Base-by-base conservation (phyloP, 1,284 basidiomycete species). In the Leccinum holopus region DNA sequence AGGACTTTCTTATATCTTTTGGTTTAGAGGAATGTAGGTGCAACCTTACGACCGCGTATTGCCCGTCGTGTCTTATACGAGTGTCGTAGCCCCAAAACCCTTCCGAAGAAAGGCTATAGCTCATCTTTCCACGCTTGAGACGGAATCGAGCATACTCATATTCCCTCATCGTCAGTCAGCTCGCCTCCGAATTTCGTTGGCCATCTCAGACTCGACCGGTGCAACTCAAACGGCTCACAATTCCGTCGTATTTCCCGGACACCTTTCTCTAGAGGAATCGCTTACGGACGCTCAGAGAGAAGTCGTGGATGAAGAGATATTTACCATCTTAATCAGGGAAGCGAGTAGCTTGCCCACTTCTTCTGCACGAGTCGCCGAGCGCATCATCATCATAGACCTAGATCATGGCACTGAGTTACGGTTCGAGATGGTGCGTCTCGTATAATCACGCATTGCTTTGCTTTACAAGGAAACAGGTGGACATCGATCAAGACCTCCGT, bases 221-320 rank as follows among this genome's bases (percentile, higher is more conserved):
- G 66, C 68, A 52, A 68, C 69, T 8, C 61, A 58, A 4, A 71
- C 68, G 3, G 78, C 80, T 3, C 75, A 77, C 49, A 87, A 84
- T 66, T 70, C 69, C 2, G 62, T 77, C 28, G 65, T 70, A 32
- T 54, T 66, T 33, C 60, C 71, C n/a, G 76, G 80, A 28, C 68
- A 77, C 12, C 67, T 70, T 1, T 76, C 79, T 5, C 70, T 88
- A 12, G 82, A 90, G 44, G 78, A 73, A 1, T 77, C 81, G 16
- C 77, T 93, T 33, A 78, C 75, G 62, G 76, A 75, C 18, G 87
- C 87, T 0, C 90, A 92, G 70, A 81, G 80, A 61, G 91, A 92
- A 70, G 78, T 87, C 7, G 82, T 92, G 5, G 89, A 93, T 63
- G 87, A 88, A 70, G 91, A 93, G 70, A 87, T 92, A 53, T 93